Evolutionary conservation across 2,329 filamentous ascomycete genomes (phyloP).

Genomic region (Diplodia sapinea): DNA sequence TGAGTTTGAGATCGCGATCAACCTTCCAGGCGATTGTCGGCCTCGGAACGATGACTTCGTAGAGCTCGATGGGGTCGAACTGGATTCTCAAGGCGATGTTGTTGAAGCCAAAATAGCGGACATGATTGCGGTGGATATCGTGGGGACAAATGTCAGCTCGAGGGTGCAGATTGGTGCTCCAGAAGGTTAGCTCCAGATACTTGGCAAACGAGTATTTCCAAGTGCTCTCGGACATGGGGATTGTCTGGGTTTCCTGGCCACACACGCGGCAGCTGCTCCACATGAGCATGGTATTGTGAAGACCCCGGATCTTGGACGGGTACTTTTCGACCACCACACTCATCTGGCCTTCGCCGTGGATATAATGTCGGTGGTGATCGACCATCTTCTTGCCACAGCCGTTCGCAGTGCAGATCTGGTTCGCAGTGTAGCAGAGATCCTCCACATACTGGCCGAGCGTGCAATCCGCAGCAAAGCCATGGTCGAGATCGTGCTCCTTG

Average conservation of each 20-base stretch:
- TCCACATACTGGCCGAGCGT: conserved; percentile 95
- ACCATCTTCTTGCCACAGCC: conserved; percentile 88
- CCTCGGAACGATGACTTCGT: conserved; percentile 92
- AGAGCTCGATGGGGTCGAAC: conserved; percentile 88
- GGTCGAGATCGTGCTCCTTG: conserved; percentile 78
- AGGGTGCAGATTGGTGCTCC: conserved; percentile 82
- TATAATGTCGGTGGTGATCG: conserved; percentile 94
- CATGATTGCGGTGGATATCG: conserved; percentile 89
- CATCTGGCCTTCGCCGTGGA: conserved; percentile 92
- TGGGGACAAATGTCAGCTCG: conserved; percentile 81
- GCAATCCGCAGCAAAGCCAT: conserved; percentile 79
- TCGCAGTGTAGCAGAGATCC: conserved; percentile 78
- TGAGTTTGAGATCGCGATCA: conserved; percentile 87
- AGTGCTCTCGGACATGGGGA: conserved; percentile 89
- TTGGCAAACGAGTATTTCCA: conserved; percentile 99
- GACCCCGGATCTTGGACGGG: conserved; percentile 66
- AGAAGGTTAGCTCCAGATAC: conserved; percentile 96
- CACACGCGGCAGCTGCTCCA: conserved; percentile 97
- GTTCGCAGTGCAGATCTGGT: conserved; percentile 78
- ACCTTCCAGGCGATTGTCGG: conserved; percentile 97
- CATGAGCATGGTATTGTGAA: conserved; percentile 84
- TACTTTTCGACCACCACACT: conserved; percentile 86
- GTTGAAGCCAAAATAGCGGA: conserved; percentile 88
- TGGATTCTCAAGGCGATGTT: conserved; percentile 87
- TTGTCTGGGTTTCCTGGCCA: conserved; percentile 84